Base-by-base conservation (phyloP, 371 early-diverging fungal genomes). In the Enterocytospora artemiae region DNA sequence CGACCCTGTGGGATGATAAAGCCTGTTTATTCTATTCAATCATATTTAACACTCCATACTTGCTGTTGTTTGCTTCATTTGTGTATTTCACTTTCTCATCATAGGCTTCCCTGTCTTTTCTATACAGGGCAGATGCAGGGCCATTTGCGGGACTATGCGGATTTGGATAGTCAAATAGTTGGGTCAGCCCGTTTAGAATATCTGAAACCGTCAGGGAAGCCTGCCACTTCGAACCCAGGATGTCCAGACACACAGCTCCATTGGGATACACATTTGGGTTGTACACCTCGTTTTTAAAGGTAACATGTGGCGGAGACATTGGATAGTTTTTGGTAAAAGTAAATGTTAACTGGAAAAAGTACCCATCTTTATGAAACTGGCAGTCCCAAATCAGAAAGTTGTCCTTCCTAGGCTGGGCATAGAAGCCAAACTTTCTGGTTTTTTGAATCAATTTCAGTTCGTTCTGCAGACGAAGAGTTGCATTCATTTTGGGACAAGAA, bases 261-360 rank as follows among this genome's bases (percentile, higher is more conserved):
- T 71, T 69, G 25, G 66, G 37, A 59, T 75, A 78, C 2, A 78
- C 66, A 63, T 78, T 78, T 14, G 78, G 78, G 56, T 78, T 76
- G 50, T 59, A 78, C 1, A 78, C 73, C 5, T 43, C 31, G 14
- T 63, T 30, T 24, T 63, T 51, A 64, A 78, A 78, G 5, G 45
- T 45, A 22, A 66, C 63, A 27, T 60, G 39, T 45, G 78, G 78
- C 0, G 78, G 78, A 24, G 43, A 41, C 25, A 56, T 53, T 24
- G 78, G 78, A 53, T 78, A 78, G 14, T 53, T 59, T 25, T 75
- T 59, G 32, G 60, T 60, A 57, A 78, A 75, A 24, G 34, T 31
- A 16, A 78, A 31, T 22, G 25, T 4, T 16, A 64, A 5, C 22
- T 14, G 2, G 45, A 18, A 55, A 36, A 37, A 67, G 59, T 27